Conservation (phyloP, 2,329 filamentous ascomycete species). For the Paraconiothyrium sp. region DNA sequence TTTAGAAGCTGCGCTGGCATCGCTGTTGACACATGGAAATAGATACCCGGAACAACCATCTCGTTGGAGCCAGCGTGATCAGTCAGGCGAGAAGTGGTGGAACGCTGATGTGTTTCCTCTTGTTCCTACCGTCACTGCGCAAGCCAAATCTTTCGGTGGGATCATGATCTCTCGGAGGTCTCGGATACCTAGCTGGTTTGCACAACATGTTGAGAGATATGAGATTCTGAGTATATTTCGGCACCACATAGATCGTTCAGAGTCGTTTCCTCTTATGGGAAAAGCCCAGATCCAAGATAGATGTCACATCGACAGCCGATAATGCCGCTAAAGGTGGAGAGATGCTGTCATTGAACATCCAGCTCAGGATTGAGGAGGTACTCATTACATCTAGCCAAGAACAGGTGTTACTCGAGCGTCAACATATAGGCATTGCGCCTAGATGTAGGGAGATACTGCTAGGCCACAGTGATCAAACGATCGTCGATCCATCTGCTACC, state of each 20-base stretch:
- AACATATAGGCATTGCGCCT: too few relatives aligned
- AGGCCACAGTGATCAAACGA: too few relatives aligned
- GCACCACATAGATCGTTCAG: neutral
- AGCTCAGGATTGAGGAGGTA: too few relatives aligned
- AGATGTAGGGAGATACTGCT: too few relatives aligned
- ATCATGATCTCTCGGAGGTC: neutral
- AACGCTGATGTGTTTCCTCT: neutral
- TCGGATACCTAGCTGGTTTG: neutral
- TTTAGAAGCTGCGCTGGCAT: slow-evolving; percentile 16
- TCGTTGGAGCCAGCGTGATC: neutral
- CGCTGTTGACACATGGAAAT: neutral
- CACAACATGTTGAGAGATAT: neutral
- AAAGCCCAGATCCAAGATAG: neutral
- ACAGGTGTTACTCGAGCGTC: too few relatives aligned
- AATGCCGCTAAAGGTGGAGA: too few relatives aligned
- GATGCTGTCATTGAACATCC: too few relatives aligned
- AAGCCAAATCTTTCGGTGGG: neutral
- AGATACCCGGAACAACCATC: neutral
- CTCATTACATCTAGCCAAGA: too few relatives aligned
- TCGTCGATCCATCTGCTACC: too few relatives aligned
- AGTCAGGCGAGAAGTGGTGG: neutral
- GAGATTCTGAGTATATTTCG: neutral
- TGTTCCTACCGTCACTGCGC: neutral
- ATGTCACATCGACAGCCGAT: too few relatives aligned
- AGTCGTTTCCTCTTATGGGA: neutral